phyloP scores from a whole-genome alignment of 2,329 filamentous ascomycete genomes.

The Fusarium nelsonii region DNA sequence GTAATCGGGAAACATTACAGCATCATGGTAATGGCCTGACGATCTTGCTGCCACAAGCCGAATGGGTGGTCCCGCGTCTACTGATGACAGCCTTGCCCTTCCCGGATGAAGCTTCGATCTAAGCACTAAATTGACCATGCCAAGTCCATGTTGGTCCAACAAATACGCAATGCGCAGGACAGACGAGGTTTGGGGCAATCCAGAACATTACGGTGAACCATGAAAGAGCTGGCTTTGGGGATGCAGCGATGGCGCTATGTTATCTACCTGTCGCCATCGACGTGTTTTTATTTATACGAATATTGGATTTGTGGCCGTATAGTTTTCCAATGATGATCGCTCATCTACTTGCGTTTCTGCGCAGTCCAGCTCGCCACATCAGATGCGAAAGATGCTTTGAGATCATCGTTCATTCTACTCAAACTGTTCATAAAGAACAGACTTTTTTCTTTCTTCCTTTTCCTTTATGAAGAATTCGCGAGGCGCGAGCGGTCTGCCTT shows the following conservation, averaged over 20 bases:
- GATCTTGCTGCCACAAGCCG: conserved; percentile 19
- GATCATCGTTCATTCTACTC: conserved; percentile 9
- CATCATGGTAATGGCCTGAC: conserved; percentile 23
- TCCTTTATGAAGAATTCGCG: conserved; percentile 11
- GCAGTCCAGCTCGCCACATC: conserved; percentile 6
- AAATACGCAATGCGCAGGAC: conserved; percentile 29
- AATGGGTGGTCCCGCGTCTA: conserved; percentile 27
- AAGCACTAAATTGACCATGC: conserved; percentile 14
- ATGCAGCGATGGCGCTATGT: conserved; percentile 17
- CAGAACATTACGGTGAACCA: conserved; percentile 19
- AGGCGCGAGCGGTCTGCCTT: conserved; percentile 24
- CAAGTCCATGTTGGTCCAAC: conserved; percentile 27
- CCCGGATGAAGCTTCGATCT: conserved; percentile 25
- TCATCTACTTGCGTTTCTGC: conserved; percentile 7
- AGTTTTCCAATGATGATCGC: conserved; percentile 32
- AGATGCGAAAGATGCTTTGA: conserved; percentile 8
- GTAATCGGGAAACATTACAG: conserved; percentile 29
- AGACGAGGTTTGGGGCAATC: conserved; percentile 20
- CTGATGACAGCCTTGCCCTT: conserved; percentile 29
- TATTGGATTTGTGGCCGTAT: conserved; percentile 33
- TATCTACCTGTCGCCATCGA: conserved; percentile 7
- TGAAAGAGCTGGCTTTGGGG: conserved; percentile 7
- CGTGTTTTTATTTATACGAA: background rate
- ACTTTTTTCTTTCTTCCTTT: background rate
- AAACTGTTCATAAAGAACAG: background rate